These are phyloP conservation scores for Seminavis robusta DNA, from an alignment of 108 stramenopile genomes.

Conservation along the genomic window DNA sequence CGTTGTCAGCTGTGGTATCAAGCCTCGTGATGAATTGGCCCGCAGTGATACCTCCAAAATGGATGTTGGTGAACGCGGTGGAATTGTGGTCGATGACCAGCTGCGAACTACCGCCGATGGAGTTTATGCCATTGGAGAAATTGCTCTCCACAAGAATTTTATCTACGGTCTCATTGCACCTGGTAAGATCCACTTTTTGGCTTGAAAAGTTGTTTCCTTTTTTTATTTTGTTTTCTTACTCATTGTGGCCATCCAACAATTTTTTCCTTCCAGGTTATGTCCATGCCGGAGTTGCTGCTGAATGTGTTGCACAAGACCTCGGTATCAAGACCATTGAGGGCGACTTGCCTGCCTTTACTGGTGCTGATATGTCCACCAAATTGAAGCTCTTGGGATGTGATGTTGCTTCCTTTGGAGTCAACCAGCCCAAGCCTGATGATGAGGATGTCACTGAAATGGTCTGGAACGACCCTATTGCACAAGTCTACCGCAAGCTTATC, in stretches of 20 bases:
- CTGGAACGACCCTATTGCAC: constrained; percentile 86
- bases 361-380: constrained; percentile 93
- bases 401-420: constrained; percentile 92
- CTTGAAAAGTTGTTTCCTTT: neutral
- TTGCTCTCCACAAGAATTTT: constrained; percentile 89
- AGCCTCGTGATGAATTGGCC: constrained; percentile 91
- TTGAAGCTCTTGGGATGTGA: constrained; percentile 94
- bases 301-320: constrained; percentile 61
- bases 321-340: constrained; percentile 27
- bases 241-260: neutral
- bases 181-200: no score
- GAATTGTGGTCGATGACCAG: constrained; percentile 85
- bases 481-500: constrained; percentile 92
- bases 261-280: no score
- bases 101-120: constrained; percentile 71
- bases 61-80: constrained; percentile 85
- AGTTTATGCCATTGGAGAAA: constrained; percentile 91
- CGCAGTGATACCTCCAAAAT: constrained; percentile 46
- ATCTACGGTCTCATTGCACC: constrained; percentile 94
- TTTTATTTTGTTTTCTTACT: neutral
- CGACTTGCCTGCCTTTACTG: constrained; percentile 71
- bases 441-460: constrained; percentile 75
- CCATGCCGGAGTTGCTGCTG: constrained; percentile 89
- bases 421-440: constrained; percentile 81
- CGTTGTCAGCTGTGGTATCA: constrained; percentile 88